Percentiles rank a stretch among this genome's conserved stretches.
These are phyloP conservation scores for Fraxinus albicans DNA, from an alignment of 305 asterid species.

Conservation along the genomic window DNA sequence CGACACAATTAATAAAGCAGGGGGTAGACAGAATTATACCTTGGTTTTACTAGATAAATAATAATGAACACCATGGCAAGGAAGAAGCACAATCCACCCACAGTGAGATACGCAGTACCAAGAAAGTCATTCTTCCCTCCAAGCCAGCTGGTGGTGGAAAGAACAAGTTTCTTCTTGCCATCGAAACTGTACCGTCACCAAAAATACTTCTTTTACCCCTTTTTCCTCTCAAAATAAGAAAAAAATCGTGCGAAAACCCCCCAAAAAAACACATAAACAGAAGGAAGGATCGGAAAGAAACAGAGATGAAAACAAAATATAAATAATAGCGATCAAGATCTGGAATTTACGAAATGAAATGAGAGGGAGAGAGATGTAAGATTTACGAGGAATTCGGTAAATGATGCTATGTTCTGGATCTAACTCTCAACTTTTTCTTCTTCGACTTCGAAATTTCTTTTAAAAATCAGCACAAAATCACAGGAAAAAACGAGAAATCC, in stretches of 20 bases:
- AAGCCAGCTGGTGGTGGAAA: constrained; percentile 90
- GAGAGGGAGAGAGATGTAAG: constrained; percentile 3
- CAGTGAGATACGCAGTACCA: constrained; percentile 83
- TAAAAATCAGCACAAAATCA: background rate
- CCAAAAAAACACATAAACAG: background rate
- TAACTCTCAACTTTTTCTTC: constrained; percentile 6
- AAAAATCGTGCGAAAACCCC: background rate
- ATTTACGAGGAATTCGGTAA: constrained; percentile 26
- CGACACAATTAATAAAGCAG: background rate
- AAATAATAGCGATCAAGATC: background rate
- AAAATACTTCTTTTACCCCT: background rate
- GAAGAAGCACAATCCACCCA: constrained; percentile 81
- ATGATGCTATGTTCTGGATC: constrained; percentile 2
- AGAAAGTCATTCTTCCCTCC: constrained; percentile 86
- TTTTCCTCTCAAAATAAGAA: background rate
- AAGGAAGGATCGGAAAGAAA: constrained; percentile 9
- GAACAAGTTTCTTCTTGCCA: constrained; percentile 87
- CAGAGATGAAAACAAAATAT: constrained; percentile 1
- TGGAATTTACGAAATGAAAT: constrained; percentile 21
- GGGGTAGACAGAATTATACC: constrained; percentile 36
- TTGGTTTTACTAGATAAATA: constrained; percentile 77
- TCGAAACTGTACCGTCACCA: constrained; percentile 40
- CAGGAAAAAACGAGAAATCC: background rate
- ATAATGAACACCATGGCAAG: constrained; percentile 69
- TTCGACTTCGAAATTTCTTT: constrained; percentile 37